Conservation (phyloP, 768 basidiomycete genomes). For the Lentinula sp. region DNA sequence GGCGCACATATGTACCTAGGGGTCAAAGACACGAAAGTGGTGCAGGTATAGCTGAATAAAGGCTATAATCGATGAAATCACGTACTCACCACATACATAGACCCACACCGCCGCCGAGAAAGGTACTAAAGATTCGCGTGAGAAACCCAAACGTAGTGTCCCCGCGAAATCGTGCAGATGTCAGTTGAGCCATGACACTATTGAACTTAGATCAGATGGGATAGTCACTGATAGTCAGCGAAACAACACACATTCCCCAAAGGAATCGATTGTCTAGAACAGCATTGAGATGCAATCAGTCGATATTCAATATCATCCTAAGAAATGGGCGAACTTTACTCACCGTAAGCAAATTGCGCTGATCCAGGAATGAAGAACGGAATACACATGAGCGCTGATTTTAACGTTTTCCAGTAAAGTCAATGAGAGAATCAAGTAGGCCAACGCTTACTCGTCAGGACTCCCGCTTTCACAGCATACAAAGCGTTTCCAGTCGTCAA, state of each 20-base stretch:
- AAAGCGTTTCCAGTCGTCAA: conserved; percentile 55
- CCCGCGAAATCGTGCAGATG: conserved; percentile 64
- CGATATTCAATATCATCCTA: background rate
- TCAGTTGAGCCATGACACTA: conserved; percentile 74
- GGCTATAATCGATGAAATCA: background rate
- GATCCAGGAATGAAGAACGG: conserved; percentile 53
- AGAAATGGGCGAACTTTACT: conserved; percentile 11
- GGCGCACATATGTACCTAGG: conserved; percentile 52
- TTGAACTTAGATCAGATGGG: background rate
- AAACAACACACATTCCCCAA: conserved; percentile 60
- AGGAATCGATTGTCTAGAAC: conserved; percentile 52
- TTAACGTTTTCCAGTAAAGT: background rate
- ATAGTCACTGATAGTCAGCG: background rate
- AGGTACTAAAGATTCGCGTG: conserved; percentile 57
- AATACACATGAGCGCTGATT: conserved; percentile 48
- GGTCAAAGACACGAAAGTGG: background rate
- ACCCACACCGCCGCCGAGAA: conserved; percentile 58
- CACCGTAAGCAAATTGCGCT: conserved; percentile 54
- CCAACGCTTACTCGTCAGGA: conserved; percentile 40
- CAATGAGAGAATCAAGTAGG: background rate
- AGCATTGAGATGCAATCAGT: background rate
- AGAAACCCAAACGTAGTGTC: conserved; percentile 68
- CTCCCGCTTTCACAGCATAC: conserved; percentile 67
- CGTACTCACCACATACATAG: conserved; percentile 56
- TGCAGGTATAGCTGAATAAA: too few relatives aligned